Percentiles rank a stretch among this genome's conserved stretches.
Conservation (phyloP, 768 basidiomycete species). For the Lactifluus piperatus region DNA sequence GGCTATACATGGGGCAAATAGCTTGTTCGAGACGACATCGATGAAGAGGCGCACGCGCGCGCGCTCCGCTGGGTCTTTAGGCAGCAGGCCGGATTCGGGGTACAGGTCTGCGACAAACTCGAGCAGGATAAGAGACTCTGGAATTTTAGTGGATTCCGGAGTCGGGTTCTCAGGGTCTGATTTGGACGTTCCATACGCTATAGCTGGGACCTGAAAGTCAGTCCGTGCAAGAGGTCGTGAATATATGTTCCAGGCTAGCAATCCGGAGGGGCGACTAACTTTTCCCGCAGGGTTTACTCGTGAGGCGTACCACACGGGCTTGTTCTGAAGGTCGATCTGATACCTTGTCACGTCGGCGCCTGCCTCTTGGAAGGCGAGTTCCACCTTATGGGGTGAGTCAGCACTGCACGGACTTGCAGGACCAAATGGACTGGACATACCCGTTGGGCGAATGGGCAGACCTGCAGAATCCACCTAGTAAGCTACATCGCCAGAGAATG, state of each 20-base stretch:
- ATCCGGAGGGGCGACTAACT: constrained; percentile 28
- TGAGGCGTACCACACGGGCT: constrained; percentile 57
- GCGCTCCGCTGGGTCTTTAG: constrained; percentile 42
- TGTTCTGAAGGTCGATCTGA: constrained; percentile 51
- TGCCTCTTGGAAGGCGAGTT: constrained; percentile 49
- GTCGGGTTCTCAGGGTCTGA: constrained; percentile 45
- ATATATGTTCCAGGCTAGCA: background rate
- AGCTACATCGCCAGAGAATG: background rate
- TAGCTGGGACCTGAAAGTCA: constrained; percentile 40
- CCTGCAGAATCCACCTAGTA: constrained; percentile 25
- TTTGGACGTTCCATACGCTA: constrained; percentile 51
- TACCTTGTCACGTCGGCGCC: constrained; percentile 39
- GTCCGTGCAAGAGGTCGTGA: background rate
- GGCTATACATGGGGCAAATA: constrained; percentile 31
- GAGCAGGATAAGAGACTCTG: constrained; percentile 51
- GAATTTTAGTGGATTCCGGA: constrained; percentile 44
- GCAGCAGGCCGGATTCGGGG: constrained; percentile 37
- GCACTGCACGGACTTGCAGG: background rate
- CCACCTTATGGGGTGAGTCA: constrained; percentile 31
- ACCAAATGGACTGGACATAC: constrained; percentile 24
- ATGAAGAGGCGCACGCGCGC: constrained; percentile 52
- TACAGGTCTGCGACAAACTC: constrained; percentile 55
- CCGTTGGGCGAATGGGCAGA: constrained; percentile 47
- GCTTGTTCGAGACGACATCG: constrained; percentile 38
- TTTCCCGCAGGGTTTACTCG: constrained; percentile 55